Base-by-base conservation (phyloP, 2,329 filamentous ascomycete genomes). In the Microdochium trichocladiopsis region DNA sequence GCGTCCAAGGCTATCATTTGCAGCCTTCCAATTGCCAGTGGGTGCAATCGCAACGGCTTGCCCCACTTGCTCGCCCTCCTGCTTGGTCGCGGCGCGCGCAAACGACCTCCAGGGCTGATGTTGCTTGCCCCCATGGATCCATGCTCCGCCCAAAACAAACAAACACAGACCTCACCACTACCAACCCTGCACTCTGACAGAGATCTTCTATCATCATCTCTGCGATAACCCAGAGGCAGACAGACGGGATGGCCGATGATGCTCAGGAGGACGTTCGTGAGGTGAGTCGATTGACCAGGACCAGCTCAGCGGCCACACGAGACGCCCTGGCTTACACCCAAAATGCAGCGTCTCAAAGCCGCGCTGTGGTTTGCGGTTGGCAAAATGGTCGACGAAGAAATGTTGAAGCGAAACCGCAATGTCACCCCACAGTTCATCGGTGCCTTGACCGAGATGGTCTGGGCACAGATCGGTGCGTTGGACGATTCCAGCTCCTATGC, bases 351-450 rank as follows among this genome's bases (percentile, higher is more conserved):
- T 57, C 80, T 94, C 61, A 95, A 95, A 75, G 84, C 88, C 33
- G 87, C 88, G 14, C 80, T 95, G 23, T 95, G 90, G 90, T 87
- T 87, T 63, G 82, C 85, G 23, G 82, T 95, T 54, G 89, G 90
- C 58, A 88, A 90, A 66, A 93, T 95, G 55, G 88, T 96, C 57
- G 93, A 97, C 66, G 85, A 93, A 58, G 87, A 95, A 65, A 86
- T 84, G 18, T 72, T 90, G 25, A 76, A 79, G 52, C 75, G 85
- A 25, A 83, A 88, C 64, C 80, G 90, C 57, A 96, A 95, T 68
- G 90, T 92, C 6, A 96, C 93, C 24, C 90, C 90, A 2, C 90
- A 95, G 63, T 96, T 95, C 68, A 95, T 95, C 59, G 90, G 87
- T 9, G 82, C 82, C 1, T 65, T 88, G 65, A 89, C 85, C 1